Conservation (phyloP, 306 rosid genomes). For the Quercus engelmannii region DNA sequence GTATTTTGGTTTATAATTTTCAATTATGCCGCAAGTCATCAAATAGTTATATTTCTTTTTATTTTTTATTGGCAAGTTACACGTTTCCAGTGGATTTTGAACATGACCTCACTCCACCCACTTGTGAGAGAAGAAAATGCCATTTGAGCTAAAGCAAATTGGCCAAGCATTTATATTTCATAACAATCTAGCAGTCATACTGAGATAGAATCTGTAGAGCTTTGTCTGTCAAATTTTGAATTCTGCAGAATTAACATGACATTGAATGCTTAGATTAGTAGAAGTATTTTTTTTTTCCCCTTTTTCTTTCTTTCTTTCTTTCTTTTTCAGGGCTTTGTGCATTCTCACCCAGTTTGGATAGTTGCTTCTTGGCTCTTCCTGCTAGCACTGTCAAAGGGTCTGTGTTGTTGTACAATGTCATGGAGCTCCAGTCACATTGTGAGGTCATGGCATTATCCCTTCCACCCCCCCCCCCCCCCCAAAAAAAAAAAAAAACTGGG, state of each 20-base stretch:
- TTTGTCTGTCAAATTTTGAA: not conserved
- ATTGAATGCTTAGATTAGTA: conserved; percentile 6
- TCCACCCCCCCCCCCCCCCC: not conserved
- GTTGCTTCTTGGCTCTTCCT: conserved; percentile 91
- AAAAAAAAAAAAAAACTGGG: not conserved
- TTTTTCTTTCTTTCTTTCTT: not conserved
- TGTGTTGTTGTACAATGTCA: conserved; percentile 76
- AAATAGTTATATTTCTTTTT: not conserved
- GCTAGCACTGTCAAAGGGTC: conserved; percentile 84
- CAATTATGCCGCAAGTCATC: not conserved
- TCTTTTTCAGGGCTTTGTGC: conserved; percentile 69
- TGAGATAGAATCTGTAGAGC: not conserved
- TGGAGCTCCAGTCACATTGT: conserved; percentile 82
- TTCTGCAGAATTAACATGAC: conserved; percentile 3
- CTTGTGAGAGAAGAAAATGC: no score
- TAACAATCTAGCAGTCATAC: not conserved
- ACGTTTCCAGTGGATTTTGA: no score
- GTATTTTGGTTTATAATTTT: not conserved
- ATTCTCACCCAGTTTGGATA: conserved; percentile 76
- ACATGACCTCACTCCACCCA: no score
- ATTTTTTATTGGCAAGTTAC: no score
- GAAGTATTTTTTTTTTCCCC: not conserved
- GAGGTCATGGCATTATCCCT: conserved; percentile 58
- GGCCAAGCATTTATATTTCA: not conserved
- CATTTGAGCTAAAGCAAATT: no score